Evolutionary conservation across 208 protist genomes (phyloP), one percentile per base, ranked within the genome.

Genomic region (Trypanosoma brucei): DNA sequence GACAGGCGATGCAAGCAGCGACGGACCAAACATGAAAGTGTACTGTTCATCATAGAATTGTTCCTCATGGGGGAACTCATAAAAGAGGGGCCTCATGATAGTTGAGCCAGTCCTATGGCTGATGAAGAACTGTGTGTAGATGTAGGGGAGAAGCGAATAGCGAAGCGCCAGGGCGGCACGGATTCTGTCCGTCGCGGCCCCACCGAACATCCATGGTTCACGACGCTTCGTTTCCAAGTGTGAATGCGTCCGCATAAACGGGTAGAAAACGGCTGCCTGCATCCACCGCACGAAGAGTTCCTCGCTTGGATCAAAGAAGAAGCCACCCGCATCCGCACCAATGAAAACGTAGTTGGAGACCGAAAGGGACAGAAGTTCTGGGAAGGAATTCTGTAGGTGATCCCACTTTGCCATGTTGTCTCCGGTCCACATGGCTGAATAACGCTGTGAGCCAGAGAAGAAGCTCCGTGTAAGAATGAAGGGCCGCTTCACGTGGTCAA

Each of bases 381-480:
- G 96, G 5, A 93, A 61, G 3, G 96, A 91, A 49, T 88, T 89
- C 61, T 97, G 78, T 0, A 99, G 75, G 70, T 99, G 98, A 45
- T 82, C 65, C 97, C 98, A 99, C 48, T 76, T 62, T 14, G 96
- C 97, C 65, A 82, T 86, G 70, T 99, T 99, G 79, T 99, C 98
- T 31, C 98, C 98, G 2, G 95, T 99, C 98, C 98, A 99, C 62
- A 98, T 84, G 11, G 97, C 96, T 11, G 91, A 96, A 78, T 97
- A 98, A 48, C 96, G 86, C 84, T 99, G 98, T 7, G 94, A 92
- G 8, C 98, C 98, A 13, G 98, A 84, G 78, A 99, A 99, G 81
- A 99, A 99, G 39, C 97, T 91, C 63, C 98, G 90, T n/a, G 98
- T 96, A 8, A 99, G 88, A 42, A 99, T 88, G 66, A 99, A 99